phyloP scores from a whole-genome alignment of 805 yeast genomes.

The Saccharomycopsis vini region DNA sequence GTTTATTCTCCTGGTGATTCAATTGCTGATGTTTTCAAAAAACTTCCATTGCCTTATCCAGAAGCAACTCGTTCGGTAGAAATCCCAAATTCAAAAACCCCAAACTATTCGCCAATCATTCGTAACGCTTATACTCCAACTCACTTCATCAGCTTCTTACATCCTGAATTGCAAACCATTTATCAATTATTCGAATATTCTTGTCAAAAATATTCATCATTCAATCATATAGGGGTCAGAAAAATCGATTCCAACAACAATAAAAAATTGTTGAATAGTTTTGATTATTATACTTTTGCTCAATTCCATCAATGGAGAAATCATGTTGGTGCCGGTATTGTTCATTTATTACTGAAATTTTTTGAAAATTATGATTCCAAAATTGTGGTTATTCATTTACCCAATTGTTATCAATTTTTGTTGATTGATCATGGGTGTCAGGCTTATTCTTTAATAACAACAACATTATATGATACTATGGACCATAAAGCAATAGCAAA shows the following conservation, averaged over 20 bases:
- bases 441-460: slow-evolving; percentile 43
- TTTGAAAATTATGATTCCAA: slow-evolving; percentile 4
- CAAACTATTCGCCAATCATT: slow-evolving; percentile 39
- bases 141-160: slow-evolving; percentile 19
- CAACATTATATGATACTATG: slow-evolving; percentile 47
- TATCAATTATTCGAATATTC: slow-evolving; percentile 16
- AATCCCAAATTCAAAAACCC: slow-evolving; percentile 16
- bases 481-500: slow-evolving; percentile 47
- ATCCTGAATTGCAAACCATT: slow-evolving; percentile 31
- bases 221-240: slow-evolving; percentile 22
- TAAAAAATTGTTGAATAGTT: neutral
- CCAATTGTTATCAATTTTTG: slow-evolving; percentile 63
- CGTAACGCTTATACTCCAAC: slow-evolving; percentile 31
- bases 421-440: slow-evolving; percentile 59
- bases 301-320: slow-evolving; percentile 20
- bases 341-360: slow-evolving; percentile 21
- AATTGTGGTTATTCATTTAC: slow-evolving; percentile 39
- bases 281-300: too few relatives aligned
- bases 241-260: too few relatives aligned
- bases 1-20: slow-evolving; percentile 4
- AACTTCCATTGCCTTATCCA: neutral
- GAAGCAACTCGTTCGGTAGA: neutral
- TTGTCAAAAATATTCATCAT: slow-evolving; percentile 25
- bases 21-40: neutral
- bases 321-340: slow-evolving; percentile 22